Evolutionary conservation across 345 rosid genomes (phyloP).

Genomic region (Abelmoschus esculentus): DNA sequence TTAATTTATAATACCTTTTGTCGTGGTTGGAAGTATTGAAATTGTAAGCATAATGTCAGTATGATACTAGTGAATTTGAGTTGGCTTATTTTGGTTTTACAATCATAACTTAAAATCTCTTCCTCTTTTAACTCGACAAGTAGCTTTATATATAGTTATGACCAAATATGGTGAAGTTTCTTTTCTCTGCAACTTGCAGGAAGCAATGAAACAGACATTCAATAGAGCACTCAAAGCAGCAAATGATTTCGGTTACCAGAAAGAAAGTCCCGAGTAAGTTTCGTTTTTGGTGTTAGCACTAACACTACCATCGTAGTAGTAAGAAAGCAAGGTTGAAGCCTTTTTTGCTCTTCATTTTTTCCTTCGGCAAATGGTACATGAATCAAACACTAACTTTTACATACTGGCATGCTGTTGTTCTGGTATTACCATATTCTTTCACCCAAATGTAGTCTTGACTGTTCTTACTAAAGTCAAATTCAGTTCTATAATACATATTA

Average conservation of each 20-base stretch:
- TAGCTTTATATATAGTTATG: background rate
- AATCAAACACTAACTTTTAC: background rate
- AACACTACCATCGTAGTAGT: background rate
- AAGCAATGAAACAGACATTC: conserved; percentile 91
- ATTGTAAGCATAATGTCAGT: background rate
- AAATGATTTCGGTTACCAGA: conserved; percentile 83
- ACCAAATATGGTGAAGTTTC: conserved; percentile 4
- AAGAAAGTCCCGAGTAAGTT: conserved; percentile 92
- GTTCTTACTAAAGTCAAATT: background rate
- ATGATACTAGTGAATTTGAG: background rate
- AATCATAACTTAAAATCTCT: background rate
- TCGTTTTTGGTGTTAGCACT: conserved; percentile 12
- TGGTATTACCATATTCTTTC: background rate
- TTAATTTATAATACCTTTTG: background rate
- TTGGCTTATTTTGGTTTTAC: conserved; percentile 6
- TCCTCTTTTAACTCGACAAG: conserved; percentile 3
- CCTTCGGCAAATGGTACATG: background rate
- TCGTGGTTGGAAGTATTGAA: background rate
- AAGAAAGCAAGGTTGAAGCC: conserved; percentile 1
- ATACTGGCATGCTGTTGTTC: background rate
- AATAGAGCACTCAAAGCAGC: conserved; percentile 89
- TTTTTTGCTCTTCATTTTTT: background rate
- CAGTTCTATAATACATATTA: background rate
- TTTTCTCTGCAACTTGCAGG: conserved; percentile 38
- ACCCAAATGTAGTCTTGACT: background rate